These are phyloP conservation scores for Pseudopyrenochaeta lycopersici DNA, from an alignment of 2,329 filamentous ascomycete species.

Conservation along the genomic window DNA sequence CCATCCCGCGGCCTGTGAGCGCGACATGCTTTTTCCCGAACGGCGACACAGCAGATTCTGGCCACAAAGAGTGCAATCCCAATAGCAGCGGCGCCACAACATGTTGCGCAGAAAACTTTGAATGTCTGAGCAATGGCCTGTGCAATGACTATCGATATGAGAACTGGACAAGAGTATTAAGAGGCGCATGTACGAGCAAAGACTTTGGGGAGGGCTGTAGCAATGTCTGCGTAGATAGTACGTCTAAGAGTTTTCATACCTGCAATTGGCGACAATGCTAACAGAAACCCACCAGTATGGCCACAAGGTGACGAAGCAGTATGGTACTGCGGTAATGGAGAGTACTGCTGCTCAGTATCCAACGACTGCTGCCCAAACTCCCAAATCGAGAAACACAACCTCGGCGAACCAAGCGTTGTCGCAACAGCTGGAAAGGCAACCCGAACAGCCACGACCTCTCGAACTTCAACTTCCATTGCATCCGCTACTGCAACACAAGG, in stretches of 20 bases:
- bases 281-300: constrained; percentile 13
- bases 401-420: constrained; percentile 16
- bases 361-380: constrained; percentile 12
- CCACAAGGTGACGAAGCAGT: constrained; percentile 29
- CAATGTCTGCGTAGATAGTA: constrained; percentile 16
- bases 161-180: constrained; percentile 19
- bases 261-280: background rate
- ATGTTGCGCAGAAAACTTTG: constrained; percentile 24
- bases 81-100: constrained; percentile 11
- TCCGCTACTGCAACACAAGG: background rate
- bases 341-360: constrained; percentile 27
- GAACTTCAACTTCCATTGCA: constrained; percentile 2
- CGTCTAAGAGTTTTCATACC: background rate
- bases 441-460: background rate
- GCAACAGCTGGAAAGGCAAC: constrained; percentile 16
- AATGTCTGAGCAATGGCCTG: constrained; percentile 30
- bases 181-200: constrained; percentile 28
- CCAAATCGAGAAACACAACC: constrained; percentile 5
- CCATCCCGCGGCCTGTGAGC: background rate
- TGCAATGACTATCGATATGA: constrained; percentile 26
- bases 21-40: constrained; percentile 27
- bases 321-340: constrained; percentile 19
- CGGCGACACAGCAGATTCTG: constrained; percentile 14
- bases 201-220: constrained; percentile 18
- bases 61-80: constrained; percentile 13